Conservation (phyloP, 306 rosid genomes). For the Ochetophila trinervis region DNA sequence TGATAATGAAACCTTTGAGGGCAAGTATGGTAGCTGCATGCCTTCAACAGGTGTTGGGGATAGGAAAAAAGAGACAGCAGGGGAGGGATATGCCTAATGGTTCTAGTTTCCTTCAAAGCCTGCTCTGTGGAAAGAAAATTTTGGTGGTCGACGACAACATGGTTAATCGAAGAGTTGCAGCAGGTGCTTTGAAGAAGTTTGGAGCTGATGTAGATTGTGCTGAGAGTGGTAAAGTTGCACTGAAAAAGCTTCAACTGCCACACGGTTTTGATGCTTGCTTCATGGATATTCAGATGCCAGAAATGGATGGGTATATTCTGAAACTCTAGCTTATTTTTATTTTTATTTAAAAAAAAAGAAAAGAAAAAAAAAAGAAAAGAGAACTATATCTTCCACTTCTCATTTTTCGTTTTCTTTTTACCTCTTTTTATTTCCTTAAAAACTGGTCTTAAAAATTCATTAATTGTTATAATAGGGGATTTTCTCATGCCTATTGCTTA, state of each 20-base stretch:
- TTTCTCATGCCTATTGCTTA: no score
- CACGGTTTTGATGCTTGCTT: slow-evolving; percentile 92
- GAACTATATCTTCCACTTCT: neutral
- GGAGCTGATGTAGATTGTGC: slow-evolving; percentile 85
- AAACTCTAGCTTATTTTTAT: neutral
- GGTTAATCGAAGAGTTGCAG: slow-evolving; percentile 96
- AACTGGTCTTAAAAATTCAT: no score
- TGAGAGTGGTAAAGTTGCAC: slow-evolving; percentile 86
- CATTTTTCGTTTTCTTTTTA: neutral
- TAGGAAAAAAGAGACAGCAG: slow-evolving; percentile 65
- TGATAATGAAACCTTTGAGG: slow-evolving; percentile 93
- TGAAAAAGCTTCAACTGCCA: slow-evolving; percentile 75
- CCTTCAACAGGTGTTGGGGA: slow-evolving; percentile 89
- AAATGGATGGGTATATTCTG: slow-evolving; percentile 88
- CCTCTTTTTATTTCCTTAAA: neutral
- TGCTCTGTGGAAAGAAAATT: slow-evolving; percentile 74
- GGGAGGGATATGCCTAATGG: slow-evolving; percentile 60
- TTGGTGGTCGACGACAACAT: slow-evolving; percentile 89
- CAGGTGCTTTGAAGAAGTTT: slow-evolving; percentile 83
- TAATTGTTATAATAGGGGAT: no score
- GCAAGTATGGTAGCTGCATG: slow-evolving; percentile 98
- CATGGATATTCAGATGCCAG: slow-evolving; percentile 99
- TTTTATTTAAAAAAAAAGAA: no score
- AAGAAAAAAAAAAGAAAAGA: no score
- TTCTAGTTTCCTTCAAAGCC: slow-evolving; percentile 55